phyloP scores from a whole-genome alignment of 73 alveolate species.

The Symbiodinium pilosum region DNA sequence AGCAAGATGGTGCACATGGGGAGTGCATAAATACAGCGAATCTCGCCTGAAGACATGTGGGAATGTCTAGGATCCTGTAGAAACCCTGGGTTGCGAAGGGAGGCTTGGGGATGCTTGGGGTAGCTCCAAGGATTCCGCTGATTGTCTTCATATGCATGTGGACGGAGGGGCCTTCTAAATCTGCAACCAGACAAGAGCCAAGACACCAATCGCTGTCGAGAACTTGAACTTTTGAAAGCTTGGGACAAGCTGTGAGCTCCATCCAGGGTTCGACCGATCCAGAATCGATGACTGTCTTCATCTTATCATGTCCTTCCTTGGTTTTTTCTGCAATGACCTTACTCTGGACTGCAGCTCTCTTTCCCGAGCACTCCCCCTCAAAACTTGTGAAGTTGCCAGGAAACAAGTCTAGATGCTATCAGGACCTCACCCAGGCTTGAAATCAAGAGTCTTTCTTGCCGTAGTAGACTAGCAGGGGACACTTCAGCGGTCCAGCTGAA shows the following conservation, averaged over 20 bases:
- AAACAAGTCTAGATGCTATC: not conserved
- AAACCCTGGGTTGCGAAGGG: no score
- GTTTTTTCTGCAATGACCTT: not conserved
- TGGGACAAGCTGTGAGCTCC: conserved; percentile 25
- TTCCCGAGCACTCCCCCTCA: not conserved
- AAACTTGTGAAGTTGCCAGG: no score
- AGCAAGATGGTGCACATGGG: no score
- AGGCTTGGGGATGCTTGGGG: no score
- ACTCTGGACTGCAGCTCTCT: not conserved
- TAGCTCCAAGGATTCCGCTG: no score
- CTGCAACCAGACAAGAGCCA: no score
- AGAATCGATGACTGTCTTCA: conserved; percentile 5
- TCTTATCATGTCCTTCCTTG: conserved; percentile 73
- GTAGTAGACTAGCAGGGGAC: conserved; percentile 53
- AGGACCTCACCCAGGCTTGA: not conserved
- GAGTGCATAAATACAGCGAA: no score
- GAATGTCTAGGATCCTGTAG: no score
- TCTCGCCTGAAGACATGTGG: no score
- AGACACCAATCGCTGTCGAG: not conserved
- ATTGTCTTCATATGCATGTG: no score
- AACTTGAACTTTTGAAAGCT: conserved; percentile 33
- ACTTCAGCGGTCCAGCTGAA: conserved; percentile 49
- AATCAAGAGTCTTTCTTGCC: conserved; percentile 31
- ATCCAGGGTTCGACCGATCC: conserved; percentile 12
- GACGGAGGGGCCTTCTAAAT: no score